Conservation (phyloP, 768 basidiomycete species). For the Leccinum disarticulatum region DNA sequence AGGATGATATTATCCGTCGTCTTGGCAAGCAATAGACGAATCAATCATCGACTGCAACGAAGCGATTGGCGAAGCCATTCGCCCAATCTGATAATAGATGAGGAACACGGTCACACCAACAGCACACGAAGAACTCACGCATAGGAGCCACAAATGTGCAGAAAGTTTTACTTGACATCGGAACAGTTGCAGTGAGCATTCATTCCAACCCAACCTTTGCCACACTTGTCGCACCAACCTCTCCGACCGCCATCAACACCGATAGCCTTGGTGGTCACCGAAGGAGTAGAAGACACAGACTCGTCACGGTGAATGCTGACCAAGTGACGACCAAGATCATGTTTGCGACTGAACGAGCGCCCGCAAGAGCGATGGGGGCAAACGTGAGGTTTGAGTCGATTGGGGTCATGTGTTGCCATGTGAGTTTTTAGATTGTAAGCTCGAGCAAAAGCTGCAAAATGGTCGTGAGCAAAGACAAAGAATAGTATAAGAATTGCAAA, state of each 20-base stretch:
- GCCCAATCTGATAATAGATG: constrained; percentile 30
- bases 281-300: constrained; percentile 42
- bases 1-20: constrained; percentile 35
- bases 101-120: constrained; percentile 9
- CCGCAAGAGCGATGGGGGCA: constrained; percentile 86
- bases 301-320: constrained; percentile 83
- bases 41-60: constrained; percentile 41
- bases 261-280: constrained; percentile 47
- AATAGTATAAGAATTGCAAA: neutral
- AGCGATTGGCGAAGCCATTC: constrained; percentile 39
- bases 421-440: constrained; percentile 96
- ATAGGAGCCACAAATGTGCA: constrained; percentile 23
- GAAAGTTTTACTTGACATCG: constrained; percentile 58
- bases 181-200: constrained; percentile 58
- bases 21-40: constrained; percentile 33
- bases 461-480: constrained; percentile 2
- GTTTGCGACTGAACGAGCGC: constrained; percentile 91
- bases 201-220: constrained; percentile 63
- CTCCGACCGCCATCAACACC: constrained; percentile 66
- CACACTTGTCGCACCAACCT: constrained; percentile 73
- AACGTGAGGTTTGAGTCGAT: constrained; percentile 83
- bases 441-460: constrained; percentile 73
- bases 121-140: constrained; percentile 21
- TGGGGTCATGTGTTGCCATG: constrained; percentile 92
- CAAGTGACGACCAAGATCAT: constrained; percentile 88